phyloP scores from a whole-genome alignment of 345 rosid genomes.

The Eucalyptus regnans region DNA sequence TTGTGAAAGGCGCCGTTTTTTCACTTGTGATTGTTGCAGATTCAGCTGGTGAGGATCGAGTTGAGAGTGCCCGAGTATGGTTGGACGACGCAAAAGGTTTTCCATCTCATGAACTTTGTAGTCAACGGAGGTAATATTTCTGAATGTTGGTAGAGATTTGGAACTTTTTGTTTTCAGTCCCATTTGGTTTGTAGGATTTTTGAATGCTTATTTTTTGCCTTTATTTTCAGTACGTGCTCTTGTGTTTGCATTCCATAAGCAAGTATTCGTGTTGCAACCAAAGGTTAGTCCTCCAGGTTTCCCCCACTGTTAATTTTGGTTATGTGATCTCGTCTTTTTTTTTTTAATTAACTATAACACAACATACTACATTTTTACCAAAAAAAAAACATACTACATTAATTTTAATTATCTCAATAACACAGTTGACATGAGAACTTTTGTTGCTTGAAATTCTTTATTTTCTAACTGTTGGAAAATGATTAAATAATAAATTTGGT shows the following conservation, averaged over 20 bases:
- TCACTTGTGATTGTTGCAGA: conserved; percentile 22
- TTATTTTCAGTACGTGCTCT: conserved; percentile 64
- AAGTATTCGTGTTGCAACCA: conserved; percentile 71
- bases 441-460: not conserved
- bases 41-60: conserved; percentile 60
- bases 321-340: not conserved
- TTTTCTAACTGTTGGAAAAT: not conserved
- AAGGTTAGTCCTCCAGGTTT: conserved; percentile 49
- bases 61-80: conserved; percentile 97
- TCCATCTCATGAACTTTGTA: conserved; percentile 94
- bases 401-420: not conserved
- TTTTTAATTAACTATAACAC: not conserved
- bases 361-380: not conserved
- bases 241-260: conserved; percentile 89
- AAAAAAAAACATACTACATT: not conserved
- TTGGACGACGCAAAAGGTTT: conserved; percentile 97
- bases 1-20: not conserved
- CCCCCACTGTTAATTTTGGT: not conserved
- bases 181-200: not conserved
- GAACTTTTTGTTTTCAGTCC: not conserved
- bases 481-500: not conserved
- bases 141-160: not conserved
- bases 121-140: conserved; percentile 84
- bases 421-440: not conserved
- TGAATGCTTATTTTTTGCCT: not conserved